These are phyloP conservation scores for Clavariopsis aquatica DNA, from an alignment of 495 filamentous ascomycete genomes.

Conservation along the genomic window DNA sequence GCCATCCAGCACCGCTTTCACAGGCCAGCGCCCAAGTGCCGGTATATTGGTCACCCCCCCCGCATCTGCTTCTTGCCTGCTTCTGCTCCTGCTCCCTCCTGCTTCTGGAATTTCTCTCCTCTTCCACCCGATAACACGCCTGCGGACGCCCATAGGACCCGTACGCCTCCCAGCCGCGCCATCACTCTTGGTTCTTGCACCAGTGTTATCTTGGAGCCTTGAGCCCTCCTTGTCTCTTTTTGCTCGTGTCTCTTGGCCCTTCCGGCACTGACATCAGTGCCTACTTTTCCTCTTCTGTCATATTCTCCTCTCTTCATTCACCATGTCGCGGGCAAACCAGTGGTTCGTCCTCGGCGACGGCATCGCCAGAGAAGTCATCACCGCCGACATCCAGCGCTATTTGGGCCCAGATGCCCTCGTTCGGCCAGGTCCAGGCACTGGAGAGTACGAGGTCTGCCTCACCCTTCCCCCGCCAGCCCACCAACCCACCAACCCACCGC, in stretches of 20 bases:
- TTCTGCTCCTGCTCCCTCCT: conserved; percentile 18
- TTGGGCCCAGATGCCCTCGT: conserved; percentile 90
- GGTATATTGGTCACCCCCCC: conserved; percentile 36
- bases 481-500: neutral
- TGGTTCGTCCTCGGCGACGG: conserved; percentile 82
- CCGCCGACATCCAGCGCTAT: conserved; percentile 92
- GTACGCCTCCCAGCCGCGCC: conserved; percentile 18
- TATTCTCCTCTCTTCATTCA: conserved; percentile 14
- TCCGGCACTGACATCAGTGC: conserved; percentile 37
- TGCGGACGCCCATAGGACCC: conserved; percentile 16
- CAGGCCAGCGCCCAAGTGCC: conserved; percentile 30
- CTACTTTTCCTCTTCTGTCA: conserved; percentile 30
- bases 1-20: conserved; percentile 26
- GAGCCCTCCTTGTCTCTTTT: conserved; percentile 28
- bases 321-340: conserved; percentile 37
- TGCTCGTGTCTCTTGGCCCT: conserved; percentile 31
- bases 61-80: conserved; percentile 33
- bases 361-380: conserved; percentile 91
- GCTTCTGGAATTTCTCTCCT: conserved; percentile 36
- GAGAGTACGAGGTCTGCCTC: conserved; percentile 29
- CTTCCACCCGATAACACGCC: conserved; percentile 29
- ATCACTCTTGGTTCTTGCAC: conserved; percentile 20
- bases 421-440: conserved; percentile 63
- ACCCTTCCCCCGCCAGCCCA: conserved; percentile 19
- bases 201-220: conserved; percentile 36